Percentiles rank a stretch among this genome's conserved stretches.
These are phyloP conservation scores for Microcera coccophila DNA, from an alignment of 2,329 filamentous ascomycete genomes.

Conservation along the genomic window DNA sequence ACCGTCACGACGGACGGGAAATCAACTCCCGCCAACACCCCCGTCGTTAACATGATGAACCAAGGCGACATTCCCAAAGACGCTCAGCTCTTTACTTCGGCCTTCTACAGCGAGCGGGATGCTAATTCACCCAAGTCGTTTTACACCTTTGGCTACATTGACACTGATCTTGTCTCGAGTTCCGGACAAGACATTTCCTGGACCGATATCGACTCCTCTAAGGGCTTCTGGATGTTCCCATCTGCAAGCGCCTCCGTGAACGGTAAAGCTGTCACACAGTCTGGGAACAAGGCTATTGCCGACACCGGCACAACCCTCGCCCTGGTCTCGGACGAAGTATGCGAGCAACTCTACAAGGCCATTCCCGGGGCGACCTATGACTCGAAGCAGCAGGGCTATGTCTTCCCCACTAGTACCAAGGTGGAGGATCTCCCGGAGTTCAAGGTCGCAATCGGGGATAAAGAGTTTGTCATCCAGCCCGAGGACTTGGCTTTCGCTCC, in stretches of 20 bases:
- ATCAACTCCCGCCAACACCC: slow-evolving; percentile 2
- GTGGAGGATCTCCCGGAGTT: slow-evolving; percentile 3
- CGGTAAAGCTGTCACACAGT: slow-evolving; percentile 1
- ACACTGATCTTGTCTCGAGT: slow-evolving; percentile 3
- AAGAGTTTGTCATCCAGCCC: slow-evolving; percentile 3
- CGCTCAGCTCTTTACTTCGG: slow-evolving; percentile 6
- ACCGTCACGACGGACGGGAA: slow-evolving; percentile 3
- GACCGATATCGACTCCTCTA: slow-evolving; percentile 5
- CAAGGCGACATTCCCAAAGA: slow-evolving; percentile 6
- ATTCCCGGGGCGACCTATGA: slow-evolving; percentile 5
- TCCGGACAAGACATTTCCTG: slow-evolving; percentile 5
- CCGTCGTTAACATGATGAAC: slow-evolving; percentile 5
- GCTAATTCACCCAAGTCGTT: slow-evolving; percentile 3
- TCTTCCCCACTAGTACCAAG: slow-evolving; percentile 5
- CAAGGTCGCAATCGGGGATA: slow-evolving; percentile 5
- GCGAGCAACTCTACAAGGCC: slow-evolving; percentile 3
- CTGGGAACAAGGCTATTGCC: slow-evolving; percentile 4
- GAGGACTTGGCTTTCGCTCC: slow-evolving; percentile 7
- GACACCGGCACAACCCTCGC: slow-evolving; percentile 4
- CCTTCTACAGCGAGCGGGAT: slow-evolving; percentile 6
- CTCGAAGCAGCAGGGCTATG: slow-evolving; percentile 4
- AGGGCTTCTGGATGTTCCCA: slow-evolving; percentile 7
- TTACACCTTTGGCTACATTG: slow-evolving; percentile 7
- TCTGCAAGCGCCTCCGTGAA: slow-evolving; percentile 3
- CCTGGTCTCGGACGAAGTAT: slow-evolving; percentile 3